Evolutionary conservation across 75 land plant species (phyloP).

Genomic region (Picea glauca): DNA sequence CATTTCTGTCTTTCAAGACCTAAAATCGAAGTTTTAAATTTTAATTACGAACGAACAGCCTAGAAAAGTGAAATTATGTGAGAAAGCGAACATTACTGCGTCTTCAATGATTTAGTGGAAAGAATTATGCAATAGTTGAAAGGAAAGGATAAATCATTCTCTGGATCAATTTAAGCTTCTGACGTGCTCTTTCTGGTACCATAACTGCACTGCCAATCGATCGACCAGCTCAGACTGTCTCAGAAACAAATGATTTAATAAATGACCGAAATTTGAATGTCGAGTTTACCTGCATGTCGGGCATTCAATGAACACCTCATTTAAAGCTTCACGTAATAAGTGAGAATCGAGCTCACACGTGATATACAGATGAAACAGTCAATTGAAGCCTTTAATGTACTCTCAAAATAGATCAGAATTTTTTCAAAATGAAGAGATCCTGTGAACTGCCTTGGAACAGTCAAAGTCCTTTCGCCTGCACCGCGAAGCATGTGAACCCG

Average conservation of each 20-base stretch:
- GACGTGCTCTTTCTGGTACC: not conserved
- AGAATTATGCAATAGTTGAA: too few relatives aligned
- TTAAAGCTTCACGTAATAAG: slow-evolving; percentile 13
- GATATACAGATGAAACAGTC: not conserved
- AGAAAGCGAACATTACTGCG: too few relatives aligned
- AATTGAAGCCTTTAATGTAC: not conserved
- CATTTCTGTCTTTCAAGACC: too few relatives aligned
- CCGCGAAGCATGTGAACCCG: too few relatives aligned
- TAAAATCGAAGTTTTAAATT: too few relatives aligned
- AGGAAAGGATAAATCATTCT: too few relatives aligned
- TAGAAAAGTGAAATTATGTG: too few relatives aligned
- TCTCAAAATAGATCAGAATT: not conserved
- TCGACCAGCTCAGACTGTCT: not conserved
- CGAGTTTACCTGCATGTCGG: not conserved
- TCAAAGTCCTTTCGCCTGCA: not conserved
- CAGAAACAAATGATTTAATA: not conserved
- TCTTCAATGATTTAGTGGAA: too few relatives aligned
- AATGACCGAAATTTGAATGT: too few relatives aligned
- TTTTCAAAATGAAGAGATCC: not conserved
- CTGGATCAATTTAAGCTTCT: not conserved
- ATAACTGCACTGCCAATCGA: not conserved
- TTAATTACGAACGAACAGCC: too few relatives aligned
- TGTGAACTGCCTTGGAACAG: slow-evolving; percentile 5
- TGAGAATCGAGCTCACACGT: slow-evolving; percentile 12
- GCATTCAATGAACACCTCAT: not conserved